Evolutionary conservation across 1,284 basidiomycete genomes (phyloP), one percentile per base, ranked within the genome.

Genomic region (Boletus mariae): DNA sequence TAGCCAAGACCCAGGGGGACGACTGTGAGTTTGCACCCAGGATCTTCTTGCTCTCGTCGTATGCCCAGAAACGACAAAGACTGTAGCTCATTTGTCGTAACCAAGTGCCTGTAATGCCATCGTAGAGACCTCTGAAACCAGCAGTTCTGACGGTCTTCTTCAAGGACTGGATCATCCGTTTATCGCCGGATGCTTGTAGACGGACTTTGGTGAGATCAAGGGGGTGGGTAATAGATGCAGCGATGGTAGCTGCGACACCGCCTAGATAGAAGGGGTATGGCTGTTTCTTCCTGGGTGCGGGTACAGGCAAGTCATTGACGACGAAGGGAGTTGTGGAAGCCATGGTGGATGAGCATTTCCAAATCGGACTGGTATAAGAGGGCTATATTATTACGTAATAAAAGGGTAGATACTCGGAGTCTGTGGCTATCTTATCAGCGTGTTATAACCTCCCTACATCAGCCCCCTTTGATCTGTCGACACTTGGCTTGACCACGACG

Each of bases 1-100:
- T 55, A 1, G 86, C 90, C 53, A 95, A 78, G 72, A 93, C 85
- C 85, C 85, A 94, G 4, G 88, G 68, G 25, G 68, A 25, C 0
- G 65, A 69, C 44, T 65, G 56, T 31, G 66, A 61, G 41, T 28
- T 62, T 7, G 85, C 85, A 29, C 88, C 88, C 2, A 94, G 62
- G 5, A 84, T 61, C 73, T 87, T 90, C 78, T 95, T 95, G 68
- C 89, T 87, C 73, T 90, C 87, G 62, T 96, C 93, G 71, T 95
- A 95, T 23, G 91, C 90, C 80, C 92, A 94, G 76, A 96, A 96
- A 13, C 93, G 83, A 66, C 91, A 94, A 68, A 95, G 77, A 44
- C 90, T 94, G 73, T 95, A 95, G 26, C 87, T 92, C 92, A 95
- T 92, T 73, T 96, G 94, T 34, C 94, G 83, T 65, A 95, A 73